Evolutionary conservation across 371 early-diverging fungal genomes (phyloP).

Genomic region (Mortierella sp.): DNA sequence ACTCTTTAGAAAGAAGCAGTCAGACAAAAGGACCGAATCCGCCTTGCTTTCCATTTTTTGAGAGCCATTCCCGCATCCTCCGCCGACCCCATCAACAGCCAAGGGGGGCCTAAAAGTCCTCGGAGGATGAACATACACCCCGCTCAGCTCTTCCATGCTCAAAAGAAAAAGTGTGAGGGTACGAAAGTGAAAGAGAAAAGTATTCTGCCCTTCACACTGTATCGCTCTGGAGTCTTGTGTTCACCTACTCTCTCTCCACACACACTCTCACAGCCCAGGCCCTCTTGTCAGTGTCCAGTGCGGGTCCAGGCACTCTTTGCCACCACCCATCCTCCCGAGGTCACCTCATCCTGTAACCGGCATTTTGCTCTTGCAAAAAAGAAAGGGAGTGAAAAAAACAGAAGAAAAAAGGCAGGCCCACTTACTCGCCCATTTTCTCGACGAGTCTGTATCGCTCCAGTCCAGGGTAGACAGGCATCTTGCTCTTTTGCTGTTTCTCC

Average conservation of each 20-base stretch:
- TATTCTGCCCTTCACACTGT: background rate
- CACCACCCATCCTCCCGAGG: background rate
- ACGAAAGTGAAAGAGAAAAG: background rate
- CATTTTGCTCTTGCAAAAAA: background rate
- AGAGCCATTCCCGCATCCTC: constrained; percentile 13
- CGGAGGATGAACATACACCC: background rate
- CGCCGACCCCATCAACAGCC: constrained; percentile 5
- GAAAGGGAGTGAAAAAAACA: background rate
- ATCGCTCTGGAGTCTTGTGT: too few relatives aligned
- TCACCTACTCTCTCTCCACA: too few relatives aligned
- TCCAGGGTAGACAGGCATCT: constrained; percentile 67
- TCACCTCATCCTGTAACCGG: background rate
- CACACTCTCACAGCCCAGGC: constrained; percentile 3
- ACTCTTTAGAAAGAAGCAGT: constrained; percentile 7
- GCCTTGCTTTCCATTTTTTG: background rate
- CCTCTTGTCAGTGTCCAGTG: background rate
- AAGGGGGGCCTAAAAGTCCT: background rate
- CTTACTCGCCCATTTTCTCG: constrained; percentile 80
- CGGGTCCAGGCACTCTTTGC: background rate
- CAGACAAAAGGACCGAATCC: background rate
- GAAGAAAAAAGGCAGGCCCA: constrained; percentile 8
- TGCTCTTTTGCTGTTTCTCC: constrained; percentile 56
- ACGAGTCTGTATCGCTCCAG: constrained; percentile 65
- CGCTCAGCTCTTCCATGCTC: constrained; percentile 3
- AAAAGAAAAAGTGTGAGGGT: background rate